Conservation (phyloP, 108 stramenopile species). For the Nitzschia putrida region DNA sequence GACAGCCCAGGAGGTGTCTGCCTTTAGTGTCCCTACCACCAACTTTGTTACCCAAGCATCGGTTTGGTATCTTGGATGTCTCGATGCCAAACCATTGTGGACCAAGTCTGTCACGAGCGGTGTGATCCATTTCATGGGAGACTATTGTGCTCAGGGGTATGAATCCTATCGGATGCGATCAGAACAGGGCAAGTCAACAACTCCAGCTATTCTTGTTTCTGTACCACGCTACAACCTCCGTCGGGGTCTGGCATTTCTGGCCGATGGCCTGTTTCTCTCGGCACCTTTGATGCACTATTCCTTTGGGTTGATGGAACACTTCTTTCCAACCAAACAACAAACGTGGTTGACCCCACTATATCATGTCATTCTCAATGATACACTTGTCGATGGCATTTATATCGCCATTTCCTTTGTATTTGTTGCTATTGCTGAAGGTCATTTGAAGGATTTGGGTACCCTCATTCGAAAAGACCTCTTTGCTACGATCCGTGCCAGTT, state of each 20-base stretch:
- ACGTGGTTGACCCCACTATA: conserved; percentile 43
- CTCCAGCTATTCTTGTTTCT: too few relatives aligned
- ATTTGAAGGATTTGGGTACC: conserved; percentile 16
- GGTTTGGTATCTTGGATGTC: conserved; percentile 39
- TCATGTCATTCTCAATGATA: conserved; percentile 61
- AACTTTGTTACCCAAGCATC: background rate
- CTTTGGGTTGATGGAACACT: conserved; percentile 63
- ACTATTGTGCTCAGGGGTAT: conserved; percentile 58
- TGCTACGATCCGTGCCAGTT: conserved; percentile 60
- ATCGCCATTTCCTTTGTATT: conserved; percentile 57
- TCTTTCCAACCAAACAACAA: conserved; percentile 31
- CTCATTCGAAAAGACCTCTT: conserved; percentile 52
- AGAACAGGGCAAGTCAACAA: background rate
- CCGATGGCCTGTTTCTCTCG: conserved; percentile 62
- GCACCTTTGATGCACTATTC: conserved; percentile 74
- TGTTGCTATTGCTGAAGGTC: conserved; percentile 62
- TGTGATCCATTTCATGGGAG: conserved; percentile 56
- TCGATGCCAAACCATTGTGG: conserved; percentile 47
- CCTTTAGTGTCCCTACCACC: too few relatives aligned
- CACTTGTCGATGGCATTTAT: conserved; percentile 67
- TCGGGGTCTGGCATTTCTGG: conserved; percentile 51
- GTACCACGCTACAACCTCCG: conserved; percentile 6
- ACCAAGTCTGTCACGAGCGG: conserved; percentile 69
- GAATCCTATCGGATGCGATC: conserved; percentile 23
- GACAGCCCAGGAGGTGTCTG: too few relatives aligned